Percentiles rank a stretch among this genome's conserved stretches.
These are phyloP conservation scores for Mortierella alpina DNA, from an alignment of 192 early-diverging fungal genomes.

Conservation along the genomic window DNA sequence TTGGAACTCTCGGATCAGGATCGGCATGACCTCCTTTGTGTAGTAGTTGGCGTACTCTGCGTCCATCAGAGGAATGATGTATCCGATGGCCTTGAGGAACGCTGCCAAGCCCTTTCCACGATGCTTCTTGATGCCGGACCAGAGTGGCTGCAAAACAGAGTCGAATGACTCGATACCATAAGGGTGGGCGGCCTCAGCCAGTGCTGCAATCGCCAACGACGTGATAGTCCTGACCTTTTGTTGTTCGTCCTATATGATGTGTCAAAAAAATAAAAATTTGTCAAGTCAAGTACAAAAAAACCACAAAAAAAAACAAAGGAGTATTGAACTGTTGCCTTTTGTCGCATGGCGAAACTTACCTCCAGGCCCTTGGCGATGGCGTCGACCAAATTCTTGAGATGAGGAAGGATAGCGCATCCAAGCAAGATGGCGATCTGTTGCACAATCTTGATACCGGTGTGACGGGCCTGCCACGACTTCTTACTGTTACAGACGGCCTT, in stretches of 20 bases:
- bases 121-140: slow-evolving; percentile 94
- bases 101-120: slow-evolving; percentile 96
- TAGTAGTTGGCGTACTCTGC: slow-evolving; percentile 93
- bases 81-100: slow-evolving; percentile 99
- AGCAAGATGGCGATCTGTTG: slow-evolving; percentile 96
- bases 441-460: slow-evolving; percentile 98
- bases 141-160: slow-evolving; percentile 87
- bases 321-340: background rate
- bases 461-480: slow-evolving; percentile 98
- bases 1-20: slow-evolving; percentile 95
- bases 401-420: slow-evolving; percentile 94
- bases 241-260: slow-evolving; percentile 82
- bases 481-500: slow-evolving; percentile 95
- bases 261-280: background rate
- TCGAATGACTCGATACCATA: slow-evolving; percentile 99
- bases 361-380: slow-evolving; percentile 90
- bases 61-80: slow-evolving; percentile 98
- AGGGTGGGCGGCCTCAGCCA: slow-evolving; percentile 97
- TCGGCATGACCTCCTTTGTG: slow-evolving; percentile 93
- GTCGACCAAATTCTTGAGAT: slow-evolving; percentile 92
- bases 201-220: slow-evolving; percentile 91
- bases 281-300: background rate
- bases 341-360: slow-evolving; percentile 18
- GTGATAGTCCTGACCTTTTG: slow-evolving; percentile 96
- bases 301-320: background rate